Evolutionary conservation across 345 rosid genomes (phyloP).

Genomic region (Euphorbia peplus): DNA sequence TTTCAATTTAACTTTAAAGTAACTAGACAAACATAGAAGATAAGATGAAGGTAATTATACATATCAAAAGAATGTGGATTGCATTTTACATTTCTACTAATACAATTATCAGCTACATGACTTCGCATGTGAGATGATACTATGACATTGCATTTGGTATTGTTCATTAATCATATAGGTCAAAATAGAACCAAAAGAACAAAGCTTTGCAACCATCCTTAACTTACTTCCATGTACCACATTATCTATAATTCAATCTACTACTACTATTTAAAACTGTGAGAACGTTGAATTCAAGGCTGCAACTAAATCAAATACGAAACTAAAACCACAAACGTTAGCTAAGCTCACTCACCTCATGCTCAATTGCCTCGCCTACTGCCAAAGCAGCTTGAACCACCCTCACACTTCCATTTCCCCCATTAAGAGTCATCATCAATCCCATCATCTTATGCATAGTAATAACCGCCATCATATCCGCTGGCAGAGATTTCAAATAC

Average conservation of each 20-base stretch:
- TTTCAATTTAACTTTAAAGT: background rate
- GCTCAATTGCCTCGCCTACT: slow-evolving; percentile 91
- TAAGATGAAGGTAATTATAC: background rate
- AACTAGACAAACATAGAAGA: background rate
- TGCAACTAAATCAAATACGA: background rate
- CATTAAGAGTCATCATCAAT: slow-evolving; percentile 61
- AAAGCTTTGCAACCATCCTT: background rate
- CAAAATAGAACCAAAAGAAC: background rate
- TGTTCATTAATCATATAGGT: background rate
- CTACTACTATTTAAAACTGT: too few relatives aligned
- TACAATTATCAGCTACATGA: background rate
- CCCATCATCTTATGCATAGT: slow-evolving; percentile 94
- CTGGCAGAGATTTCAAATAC: slow-evolving; percentile 53
- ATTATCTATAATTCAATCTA: background rate
- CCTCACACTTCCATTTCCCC: slow-evolving; percentile 57
- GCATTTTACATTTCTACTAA: background rate
- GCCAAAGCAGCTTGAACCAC: slow-evolving; percentile 74
- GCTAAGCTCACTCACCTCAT: slow-evolving; percentile 55
- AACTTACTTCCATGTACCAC: background rate
- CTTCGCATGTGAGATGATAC: background rate
- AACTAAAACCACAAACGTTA: background rate
- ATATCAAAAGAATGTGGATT: background rate
- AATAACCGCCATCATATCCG: slow-evolving; percentile 91
- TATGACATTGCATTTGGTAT: background rate
- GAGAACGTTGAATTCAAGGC: background rate